Conservation (phyloP, 2,329 filamentous ascomycete species). For the Cytospora piceae region DNA sequence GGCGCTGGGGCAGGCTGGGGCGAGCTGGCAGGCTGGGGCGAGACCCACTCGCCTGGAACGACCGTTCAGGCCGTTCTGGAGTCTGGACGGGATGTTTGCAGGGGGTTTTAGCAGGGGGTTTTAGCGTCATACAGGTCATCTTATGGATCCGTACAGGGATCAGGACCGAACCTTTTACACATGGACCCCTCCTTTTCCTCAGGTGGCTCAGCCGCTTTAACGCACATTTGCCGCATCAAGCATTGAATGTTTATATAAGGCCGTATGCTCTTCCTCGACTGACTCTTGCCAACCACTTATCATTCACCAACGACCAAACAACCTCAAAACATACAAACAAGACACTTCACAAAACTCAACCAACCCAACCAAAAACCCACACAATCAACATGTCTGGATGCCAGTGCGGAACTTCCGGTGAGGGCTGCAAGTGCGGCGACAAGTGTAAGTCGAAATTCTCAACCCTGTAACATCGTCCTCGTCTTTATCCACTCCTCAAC, state of each 20-base stretch:
- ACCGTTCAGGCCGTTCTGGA: no score
- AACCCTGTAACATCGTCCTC: no score
- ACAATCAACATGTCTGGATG: conserved; percentile 28
- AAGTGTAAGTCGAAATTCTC: conserved; percentile 1
- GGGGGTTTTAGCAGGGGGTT: not conserved
- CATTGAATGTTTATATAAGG: conserved; percentile 16
- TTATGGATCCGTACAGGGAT: not conserved
- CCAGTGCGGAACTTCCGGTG: conserved; percentile 22
- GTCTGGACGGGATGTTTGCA: not conserved
- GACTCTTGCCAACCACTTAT: not conserved
- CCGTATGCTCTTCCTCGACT: not conserved
- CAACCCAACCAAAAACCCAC: conserved; percentile 2
- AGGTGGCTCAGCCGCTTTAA: not conserved
- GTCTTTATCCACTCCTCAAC: not conserved
- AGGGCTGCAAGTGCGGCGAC: conserved; percentile 18
- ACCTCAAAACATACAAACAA: conserved; percentile 3
- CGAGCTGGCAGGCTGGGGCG: no score
- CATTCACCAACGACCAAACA: not conserved
- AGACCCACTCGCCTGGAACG: not conserved
- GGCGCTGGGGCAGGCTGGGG: no score
- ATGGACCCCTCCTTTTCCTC: not conserved
- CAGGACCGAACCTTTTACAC: not conserved
- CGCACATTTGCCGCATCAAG: conserved; percentile 23
- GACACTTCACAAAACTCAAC: not conserved
- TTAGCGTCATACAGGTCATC: conserved; percentile 8